Conservation (phyloP, 345 rosid genomes). For the Citrus sp. region DNA sequence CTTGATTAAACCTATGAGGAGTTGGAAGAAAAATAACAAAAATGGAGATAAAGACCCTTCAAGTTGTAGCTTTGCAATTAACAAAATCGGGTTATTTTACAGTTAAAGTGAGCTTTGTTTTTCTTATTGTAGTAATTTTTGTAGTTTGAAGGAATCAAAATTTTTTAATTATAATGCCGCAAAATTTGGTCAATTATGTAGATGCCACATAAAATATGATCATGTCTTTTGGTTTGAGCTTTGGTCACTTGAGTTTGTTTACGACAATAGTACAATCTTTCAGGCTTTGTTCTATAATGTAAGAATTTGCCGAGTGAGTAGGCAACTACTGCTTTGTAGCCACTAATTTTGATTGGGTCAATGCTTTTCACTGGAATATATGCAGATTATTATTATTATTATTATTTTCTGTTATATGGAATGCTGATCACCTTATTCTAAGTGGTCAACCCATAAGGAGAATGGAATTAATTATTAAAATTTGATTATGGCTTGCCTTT, state of each 20-base stretch:
- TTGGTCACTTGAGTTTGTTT: neutral
- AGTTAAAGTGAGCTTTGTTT: neutral
- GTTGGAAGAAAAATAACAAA: too few species aligned
- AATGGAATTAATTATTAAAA: neutral
- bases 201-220: neutral
- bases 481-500: too few species aligned
- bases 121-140: neutral
- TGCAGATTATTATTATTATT: neutral
- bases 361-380: neutral
- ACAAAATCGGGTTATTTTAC: neutral
- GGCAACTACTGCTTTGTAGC: neutral
- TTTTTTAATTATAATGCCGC: neutral
- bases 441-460: neutral
- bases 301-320: neutral
- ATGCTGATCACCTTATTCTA: neutral
- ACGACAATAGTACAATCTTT: neutral
- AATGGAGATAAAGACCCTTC: too few species aligned
- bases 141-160: neutral
- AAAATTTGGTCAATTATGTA: neutral
- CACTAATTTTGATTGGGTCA: neutral
- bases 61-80: neutral
- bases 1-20: too few species aligned
- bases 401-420: neutral
- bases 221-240: neutral
- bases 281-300: neutral